These are phyloP conservation scores for Aspergillus biplanus DNA, from an alignment of 495 filamentous ascomycete species.

Conservation along the genomic window DNA sequence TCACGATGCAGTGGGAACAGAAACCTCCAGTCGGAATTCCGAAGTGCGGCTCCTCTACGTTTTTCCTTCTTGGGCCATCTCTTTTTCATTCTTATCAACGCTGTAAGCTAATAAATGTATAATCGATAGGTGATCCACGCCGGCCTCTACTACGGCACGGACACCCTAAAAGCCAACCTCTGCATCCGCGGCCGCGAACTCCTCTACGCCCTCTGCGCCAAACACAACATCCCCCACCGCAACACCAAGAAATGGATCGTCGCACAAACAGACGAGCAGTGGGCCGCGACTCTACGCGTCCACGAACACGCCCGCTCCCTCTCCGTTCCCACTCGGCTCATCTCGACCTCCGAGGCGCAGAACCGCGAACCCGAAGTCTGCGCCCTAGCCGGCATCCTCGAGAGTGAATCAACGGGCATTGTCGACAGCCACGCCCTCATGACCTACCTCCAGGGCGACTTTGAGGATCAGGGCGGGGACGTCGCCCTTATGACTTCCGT, in stretches of 20 bases:
- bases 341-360: slow-evolving; percentile 62
- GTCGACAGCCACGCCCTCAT: slow-evolving; percentile 86
- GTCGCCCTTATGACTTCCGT: slow-evolving; percentile 69
- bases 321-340: slow-evolving; percentile 73
- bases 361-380: slow-evolving; percentile 73
- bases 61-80: neutral
- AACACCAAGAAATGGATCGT: slow-evolving; percentile 94
- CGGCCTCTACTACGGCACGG: slow-evolving; percentile 85
- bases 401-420: slow-evolving; percentile 85
- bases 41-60: slow-evolving; percentile 56
- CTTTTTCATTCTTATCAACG: neutral
- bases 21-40: slow-evolving; percentile 92
- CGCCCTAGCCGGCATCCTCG: slow-evolving; percentile 71
- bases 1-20: slow-evolving; percentile 76
- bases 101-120: neutral
- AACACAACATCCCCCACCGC: slow-evolving; percentile 66
- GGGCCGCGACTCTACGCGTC: slow-evolving; percentile 64
- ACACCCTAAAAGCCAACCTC: slow-evolving; percentile 78
- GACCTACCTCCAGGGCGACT: slow-evolving; percentile 73
- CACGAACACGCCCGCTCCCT: slow-evolving; percentile 68
- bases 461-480: slow-evolving; percentile 78
- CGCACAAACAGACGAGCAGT: slow-evolving; percentile 75
- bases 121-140: slow-evolving; percentile 81
- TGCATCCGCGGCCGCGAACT: slow-evolving; percentile 76
- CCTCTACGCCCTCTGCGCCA: slow-evolving; percentile 78